phyloP scores from a whole-genome alignment of 768 basidiomycete genomes.

The Phaeotremella fagi region DNA sequence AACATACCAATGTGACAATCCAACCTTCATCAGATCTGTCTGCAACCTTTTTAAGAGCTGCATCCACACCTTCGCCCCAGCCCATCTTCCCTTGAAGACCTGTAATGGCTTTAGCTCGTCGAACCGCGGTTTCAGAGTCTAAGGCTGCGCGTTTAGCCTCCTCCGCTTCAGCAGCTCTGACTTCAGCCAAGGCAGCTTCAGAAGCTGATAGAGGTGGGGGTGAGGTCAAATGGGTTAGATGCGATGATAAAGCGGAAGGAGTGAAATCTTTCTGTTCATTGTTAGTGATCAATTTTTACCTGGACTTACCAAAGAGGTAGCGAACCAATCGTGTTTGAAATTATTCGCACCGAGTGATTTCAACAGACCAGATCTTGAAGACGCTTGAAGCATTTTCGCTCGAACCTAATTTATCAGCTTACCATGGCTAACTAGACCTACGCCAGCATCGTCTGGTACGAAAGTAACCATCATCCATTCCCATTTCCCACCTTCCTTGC shows the following conservation, averaged over 20 bases:
- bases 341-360: constrained; percentile 42
- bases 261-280: constrained; percentile 49
- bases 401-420: constrained; percentile 25
- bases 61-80: constrained; percentile 64
- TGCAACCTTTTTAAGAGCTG: constrained; percentile 61
- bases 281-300: not conserved
- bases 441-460: constrained; percentile 45
- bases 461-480: constrained; percentile 48
- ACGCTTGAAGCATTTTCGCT: constrained; percentile 48
- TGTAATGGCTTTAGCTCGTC: constrained; percentile 28
- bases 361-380: constrained; percentile 38
- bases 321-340: constrained; percentile 47
- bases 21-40: constrained; percentile 52
- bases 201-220: constrained; percentile 76
- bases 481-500: constrained; percentile 30
- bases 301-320: constrained; percentile 37
- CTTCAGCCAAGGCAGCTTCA: constrained; percentile 74
- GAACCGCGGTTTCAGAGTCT: constrained; percentile 32
- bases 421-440: constrained; percentile 7
- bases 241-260: constrained; percentile 61
- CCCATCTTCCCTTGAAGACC: constrained; percentile 58
- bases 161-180: constrained; percentile 69
- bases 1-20: constrained; percentile 65
- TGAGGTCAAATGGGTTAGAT: constrained; percentile 65
- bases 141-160: constrained; percentile 46